Base-by-base conservation (phyloP, 1,284 basidiomycete genomes). In the Heliocybe sulcata region DNA sequence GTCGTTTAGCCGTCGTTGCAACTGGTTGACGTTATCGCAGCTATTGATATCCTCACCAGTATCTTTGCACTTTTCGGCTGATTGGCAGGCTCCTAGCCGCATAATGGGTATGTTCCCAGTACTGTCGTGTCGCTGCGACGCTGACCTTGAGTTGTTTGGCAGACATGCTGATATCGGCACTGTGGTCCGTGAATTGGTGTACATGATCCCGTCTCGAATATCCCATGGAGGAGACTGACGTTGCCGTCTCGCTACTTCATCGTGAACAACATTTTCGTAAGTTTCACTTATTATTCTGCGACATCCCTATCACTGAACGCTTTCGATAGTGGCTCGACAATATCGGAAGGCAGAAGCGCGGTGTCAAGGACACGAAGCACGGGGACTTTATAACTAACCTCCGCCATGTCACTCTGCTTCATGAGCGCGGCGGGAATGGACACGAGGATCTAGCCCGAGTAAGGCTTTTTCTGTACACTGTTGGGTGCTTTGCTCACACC, bases 131-230 rank as follows among this genome's bases (percentile, higher is more conserved):
- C 26, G 6, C 3, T 35, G 3, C 35, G 35, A 8, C 25, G 45
- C 38, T 51, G 10, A 55, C 45, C 6, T 31, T 12, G 6, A 31
- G 22, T 8, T 29, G 23, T 29, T 29, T 29, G 10, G 12, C 35
- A 71, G 71, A 56, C 74, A 73, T 67, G 75, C 70, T 47, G 72
- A 77, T 61, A 76, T 80, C 57, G 77, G 80, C 53, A 79, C 79
- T 1, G 68, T 80, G 48, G 67, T 79, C 53, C 72, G 76, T 61
- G 67, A 76, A 27, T 67, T 78, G 38, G 72, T 77, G 53, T 73
- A 63, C 45, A 52, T 57, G 11, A 50, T 68, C 23, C 6, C 42
- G 22, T 49, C 22, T 25, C 47, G 45, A 47, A 10, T 47, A 11
- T 25, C 20, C 23, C 19, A 10, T 47, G 10, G 9, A 9, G 10